These are phyloP conservation scores for Helotiales sp. DNA, from an alignment of 2,329 filamentous ascomycete species.

Conservation along the genomic window DNA sequence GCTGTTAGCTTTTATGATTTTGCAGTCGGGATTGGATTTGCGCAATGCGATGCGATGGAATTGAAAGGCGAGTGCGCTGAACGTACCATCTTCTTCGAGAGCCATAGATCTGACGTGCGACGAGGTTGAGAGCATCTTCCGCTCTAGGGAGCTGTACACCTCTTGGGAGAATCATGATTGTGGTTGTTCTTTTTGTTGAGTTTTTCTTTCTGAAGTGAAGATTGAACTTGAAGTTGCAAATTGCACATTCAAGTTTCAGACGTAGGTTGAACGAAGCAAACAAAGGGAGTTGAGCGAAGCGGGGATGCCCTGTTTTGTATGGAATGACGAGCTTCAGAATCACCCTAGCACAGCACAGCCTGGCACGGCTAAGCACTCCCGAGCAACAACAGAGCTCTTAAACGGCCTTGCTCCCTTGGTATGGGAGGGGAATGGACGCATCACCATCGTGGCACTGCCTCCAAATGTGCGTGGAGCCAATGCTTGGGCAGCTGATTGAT, in stretches of 20 bases:
- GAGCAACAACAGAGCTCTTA: background rate
- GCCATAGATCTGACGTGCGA: background rate
- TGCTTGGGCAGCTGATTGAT: conserved; percentile 3
- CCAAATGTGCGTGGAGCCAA: conserved; percentile 4
- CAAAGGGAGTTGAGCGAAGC: background rate
- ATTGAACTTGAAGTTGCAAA: background rate
- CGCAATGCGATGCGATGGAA: background rate
- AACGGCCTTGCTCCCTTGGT: background rate
- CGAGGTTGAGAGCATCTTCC: conserved; percentile 43
- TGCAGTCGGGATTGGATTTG: background rate
- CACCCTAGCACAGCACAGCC: background rate
- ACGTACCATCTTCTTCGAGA: conserved; percentile 13
- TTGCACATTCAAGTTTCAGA: background rate
- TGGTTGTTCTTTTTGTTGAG: background rate
- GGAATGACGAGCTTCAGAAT: background rate
- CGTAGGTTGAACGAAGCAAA: background rate
- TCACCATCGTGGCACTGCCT: conserved; percentile 11
- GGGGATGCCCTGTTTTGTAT: conserved; percentile 10
- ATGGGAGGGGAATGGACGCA: too few species aligned
- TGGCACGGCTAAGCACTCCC: background rate
- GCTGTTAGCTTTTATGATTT: background rate
- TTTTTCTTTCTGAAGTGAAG: too few species aligned
- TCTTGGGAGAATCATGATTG: conserved; percentile 26
- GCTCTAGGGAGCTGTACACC: conserved; percentile 43
- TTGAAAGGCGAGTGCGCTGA: background rate